Base-by-base conservation (phyloP, 2,329 filamentous ascomycete genomes). In the Scytalidium sp. region DNA sequence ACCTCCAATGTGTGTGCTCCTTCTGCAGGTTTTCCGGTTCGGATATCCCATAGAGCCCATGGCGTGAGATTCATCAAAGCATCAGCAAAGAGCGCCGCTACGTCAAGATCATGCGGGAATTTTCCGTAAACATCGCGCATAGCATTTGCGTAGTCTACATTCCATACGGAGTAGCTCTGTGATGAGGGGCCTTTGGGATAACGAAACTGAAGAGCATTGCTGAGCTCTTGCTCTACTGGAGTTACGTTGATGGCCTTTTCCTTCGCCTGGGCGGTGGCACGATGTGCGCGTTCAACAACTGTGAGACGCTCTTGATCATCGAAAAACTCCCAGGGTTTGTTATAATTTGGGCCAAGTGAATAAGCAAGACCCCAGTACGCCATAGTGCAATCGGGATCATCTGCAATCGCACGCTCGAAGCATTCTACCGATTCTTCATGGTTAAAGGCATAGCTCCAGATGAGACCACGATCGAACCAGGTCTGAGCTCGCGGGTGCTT, bases 381-480 rank as follows among this genome's bases (percentile, higher is more conserved):
- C 72, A 88, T 81, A 23, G 78, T 75, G 50, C 80, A 87, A 2
- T 64, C 54, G 0, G 68, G 53, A 53, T 89, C 85, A 43, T 71
- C 62, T 1, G 65, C 63, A 25, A 81, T 75, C n/a, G 82, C 83
- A 8, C 71, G 69, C 57, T 83, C 70, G 58, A 88, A 89, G 67
- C 85, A 89, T 39, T 68, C 69, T 3, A 75, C 76, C 0, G 85
- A 79, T 64, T 90, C 87, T 56, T 86, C 84, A 60, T 90, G 87
- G 62, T 91, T 90, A 71, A 92, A 92, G 19, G 74, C 84, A 64
- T 87, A 91, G 41, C 75, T 77, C 87, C 87, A 91, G 19, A 84
- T 72, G n/a, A 91, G 69, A 2, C 85, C 87, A 3, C 85, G 80
- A 62, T 86, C 74, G 63, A 88, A 90, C 87, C 87, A 91, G 6